phyloP scores from a whole-genome alignment of 2,329 filamentous ascomycete genomes.

The Aureobasidium musti region DNA sequence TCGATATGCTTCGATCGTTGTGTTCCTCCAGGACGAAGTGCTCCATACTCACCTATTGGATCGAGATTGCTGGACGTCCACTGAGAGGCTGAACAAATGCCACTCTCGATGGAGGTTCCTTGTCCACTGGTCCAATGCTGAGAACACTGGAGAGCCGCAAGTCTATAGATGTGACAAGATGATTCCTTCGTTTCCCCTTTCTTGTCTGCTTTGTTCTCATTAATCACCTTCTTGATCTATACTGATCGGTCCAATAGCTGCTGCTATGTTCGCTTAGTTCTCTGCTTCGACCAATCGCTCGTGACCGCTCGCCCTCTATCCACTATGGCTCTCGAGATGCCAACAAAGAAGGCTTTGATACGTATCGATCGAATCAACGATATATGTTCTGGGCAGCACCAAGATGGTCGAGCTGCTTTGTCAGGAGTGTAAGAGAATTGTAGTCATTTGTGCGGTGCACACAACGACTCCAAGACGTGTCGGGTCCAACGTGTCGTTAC shows the following conservation, averaged over 20 bases:
- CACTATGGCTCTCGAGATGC: background rate
- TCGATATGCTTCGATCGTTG: no score
- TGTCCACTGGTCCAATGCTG: background rate
- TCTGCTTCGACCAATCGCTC: background rate
- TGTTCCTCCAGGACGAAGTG: no score
- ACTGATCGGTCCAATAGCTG: background rate
- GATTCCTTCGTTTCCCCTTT: background rate
- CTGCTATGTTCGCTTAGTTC: background rate
- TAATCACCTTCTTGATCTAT: no score
- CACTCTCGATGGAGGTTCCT: background rate
- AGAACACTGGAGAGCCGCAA: background rate
- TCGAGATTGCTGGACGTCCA: no score
- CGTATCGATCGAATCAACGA: background rate
- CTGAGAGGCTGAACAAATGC: no score
- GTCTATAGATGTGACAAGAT: background rate
- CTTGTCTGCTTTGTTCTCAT: background rate
- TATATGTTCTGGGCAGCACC: no score
- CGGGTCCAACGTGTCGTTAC: background rate
- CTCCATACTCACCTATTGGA: no score
- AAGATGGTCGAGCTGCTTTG: background rate
- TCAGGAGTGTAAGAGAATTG: background rate
- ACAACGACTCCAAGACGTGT: background rate
- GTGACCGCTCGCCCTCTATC: background rate
- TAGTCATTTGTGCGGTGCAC: background rate
- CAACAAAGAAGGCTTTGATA: background rate